phyloP scores from a whole-genome alignment of 768 basidiomycete genomes.

The Sutorius australiensis region DNA sequence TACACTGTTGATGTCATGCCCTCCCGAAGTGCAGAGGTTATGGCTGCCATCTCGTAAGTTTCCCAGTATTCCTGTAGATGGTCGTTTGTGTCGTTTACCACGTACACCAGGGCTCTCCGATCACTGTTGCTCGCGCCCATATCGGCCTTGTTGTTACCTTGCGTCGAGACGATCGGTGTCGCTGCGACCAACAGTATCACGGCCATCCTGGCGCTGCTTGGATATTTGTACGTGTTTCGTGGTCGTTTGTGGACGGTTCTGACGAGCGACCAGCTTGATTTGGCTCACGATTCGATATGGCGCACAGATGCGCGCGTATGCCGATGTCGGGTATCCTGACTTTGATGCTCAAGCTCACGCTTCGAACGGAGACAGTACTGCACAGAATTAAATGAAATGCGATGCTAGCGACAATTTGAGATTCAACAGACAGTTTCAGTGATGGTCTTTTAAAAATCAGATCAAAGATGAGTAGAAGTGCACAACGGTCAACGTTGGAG shows the following conservation, averaged over 20 bases:
- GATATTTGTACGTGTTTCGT: constrained; percentile 45
- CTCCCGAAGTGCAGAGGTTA: constrained; percentile 57
- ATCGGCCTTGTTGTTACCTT: constrained; percentile 29
- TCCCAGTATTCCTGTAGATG: no score
- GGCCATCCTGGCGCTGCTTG: constrained; percentile 46
- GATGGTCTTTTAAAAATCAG: background rate
- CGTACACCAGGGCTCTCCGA: constrained; percentile 17
- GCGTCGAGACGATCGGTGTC: constrained; percentile 52
- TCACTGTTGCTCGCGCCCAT: constrained; percentile 18
- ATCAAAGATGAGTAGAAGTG: background rate
- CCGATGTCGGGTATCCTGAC: constrained; percentile 52
- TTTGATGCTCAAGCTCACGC: constrained; percentile 8
- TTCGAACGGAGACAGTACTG: background rate
- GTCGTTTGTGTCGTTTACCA: background rate
- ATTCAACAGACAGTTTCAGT: background rate
- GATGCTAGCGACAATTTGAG: no score
- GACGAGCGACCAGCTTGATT: constrained; percentile 39
- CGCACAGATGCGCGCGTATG: constrained; percentile 50
- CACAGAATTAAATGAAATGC: background rate
- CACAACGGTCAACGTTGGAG: background rate
- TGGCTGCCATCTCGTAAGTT: constrained; percentile 53
- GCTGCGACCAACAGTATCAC: constrained; percentile 44
- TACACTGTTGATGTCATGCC: constrained; percentile 63
- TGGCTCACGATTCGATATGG: constrained; percentile 55
- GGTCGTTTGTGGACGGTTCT: background rate